Evolutionary conservation across 768 basidiomycete species (phyloP), one percentile per base, ranked within the genome.

Genomic region (Chalciporus pseudorubinellus): DNA sequence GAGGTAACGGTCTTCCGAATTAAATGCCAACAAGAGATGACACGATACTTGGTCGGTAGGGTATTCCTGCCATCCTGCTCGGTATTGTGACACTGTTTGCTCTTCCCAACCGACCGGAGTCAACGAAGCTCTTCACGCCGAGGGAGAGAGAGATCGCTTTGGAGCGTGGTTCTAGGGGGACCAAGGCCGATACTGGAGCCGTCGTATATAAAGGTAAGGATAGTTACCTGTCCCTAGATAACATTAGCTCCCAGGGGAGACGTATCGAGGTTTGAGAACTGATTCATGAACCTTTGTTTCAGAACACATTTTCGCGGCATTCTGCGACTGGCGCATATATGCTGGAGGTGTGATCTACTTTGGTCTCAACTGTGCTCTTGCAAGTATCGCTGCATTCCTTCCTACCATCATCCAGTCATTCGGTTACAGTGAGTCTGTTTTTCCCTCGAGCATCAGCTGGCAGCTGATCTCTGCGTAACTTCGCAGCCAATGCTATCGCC

Each of bases 351-450:
- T 83, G 24, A 82, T 90, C 53, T 91, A 89, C 65, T 89, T 91
- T 61, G 87, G 86, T 26, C 70, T 88, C 44, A 90, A 90, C 60
- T 81, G 80, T 45, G 85, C 87, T 19, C 71, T 91, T 14, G 83
- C 87, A n/a, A 87, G 89, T 9, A 86, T 86, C 31, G 84, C 85
- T 20, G 88, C 89, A 0, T 93, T 93, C 71, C 70, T 93, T 48
- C 91, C 91, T 3, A 92, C 89, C 3, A 89, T 92, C 59, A 81
- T 92, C 39, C 75, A 73, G 39, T 87, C 84, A 0, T 82, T 91
- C 50, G 87, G 87, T 29, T 83, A 77, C 57, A 79, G 88, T 89
- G 50, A 42, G 87, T 72, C 22, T 36, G 39, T 33, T 47, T 3
- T 42, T n/a, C 3, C 14, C 16, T 36, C 34, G 14, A 14, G 1